phyloP scores from a whole-genome alignment of 768 basidiomycete species.

The Amanita brunnescens region DNA sequence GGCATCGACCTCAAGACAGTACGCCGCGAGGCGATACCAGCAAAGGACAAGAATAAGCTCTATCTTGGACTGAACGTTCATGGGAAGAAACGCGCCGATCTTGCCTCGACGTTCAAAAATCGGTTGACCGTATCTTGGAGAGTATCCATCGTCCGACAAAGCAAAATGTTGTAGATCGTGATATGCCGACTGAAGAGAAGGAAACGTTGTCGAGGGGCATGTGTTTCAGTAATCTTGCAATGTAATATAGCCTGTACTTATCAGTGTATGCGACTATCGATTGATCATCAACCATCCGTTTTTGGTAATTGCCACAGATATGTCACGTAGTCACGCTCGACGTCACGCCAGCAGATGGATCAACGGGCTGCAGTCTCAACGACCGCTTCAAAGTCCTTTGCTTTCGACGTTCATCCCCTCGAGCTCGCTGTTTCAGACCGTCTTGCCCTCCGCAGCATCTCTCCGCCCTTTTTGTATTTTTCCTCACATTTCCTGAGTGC shows the following conservation, averaged over 20 bases:
- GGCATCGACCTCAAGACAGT: constrained; percentile 25
- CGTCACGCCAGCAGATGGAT: background rate
- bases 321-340: background rate
- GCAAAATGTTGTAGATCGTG: background rate
- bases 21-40: constrained; percentile 17
- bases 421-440: background rate
- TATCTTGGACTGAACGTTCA: constrained; percentile 57
- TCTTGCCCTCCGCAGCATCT: background rate
- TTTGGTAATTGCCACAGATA: too few relatives aligned
- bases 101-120: constrained; percentile 35
- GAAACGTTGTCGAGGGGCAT: background rate
- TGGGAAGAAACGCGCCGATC: constrained; percentile 52
- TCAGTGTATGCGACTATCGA: too few relatives aligned
- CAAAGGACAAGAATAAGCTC: constrained; percentile 31
- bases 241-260: too few relatives aligned
- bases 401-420: constrained; percentile 6
- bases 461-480: background rate
- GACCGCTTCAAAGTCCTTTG: background rate
- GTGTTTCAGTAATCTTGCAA: too few relatives aligned
- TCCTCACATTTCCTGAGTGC: background rate
- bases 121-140: constrained; percentile 21
- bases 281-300: too few relatives aligned
- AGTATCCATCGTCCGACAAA: background rate
- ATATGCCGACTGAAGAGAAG: background rate
- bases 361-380: background rate